A percentile compares a stretch with the other conserved stretches of the same genome.
Conservation (phyloP, 1,284 basidiomycete genomes). For the Meira miltonrushii region DNA sequence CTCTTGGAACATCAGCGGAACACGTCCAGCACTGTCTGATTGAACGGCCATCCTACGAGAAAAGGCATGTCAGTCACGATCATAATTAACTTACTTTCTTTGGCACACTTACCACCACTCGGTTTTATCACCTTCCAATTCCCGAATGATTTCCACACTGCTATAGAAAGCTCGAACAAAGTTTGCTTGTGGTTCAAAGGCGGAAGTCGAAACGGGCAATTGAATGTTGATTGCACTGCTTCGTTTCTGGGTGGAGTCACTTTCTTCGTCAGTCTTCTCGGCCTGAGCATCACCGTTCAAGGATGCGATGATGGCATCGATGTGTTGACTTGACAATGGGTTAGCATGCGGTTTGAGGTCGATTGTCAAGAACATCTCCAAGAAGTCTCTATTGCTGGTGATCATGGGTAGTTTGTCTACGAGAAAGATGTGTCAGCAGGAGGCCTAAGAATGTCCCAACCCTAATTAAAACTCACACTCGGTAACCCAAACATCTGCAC, state of each 20-base stretch:
- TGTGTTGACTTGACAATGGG: not conserved
- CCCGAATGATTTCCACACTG: constrained; percentile 5
- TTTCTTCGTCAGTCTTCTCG: no score
- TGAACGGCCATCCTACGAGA: constrained; percentile 5
- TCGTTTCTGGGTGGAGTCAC: no score
- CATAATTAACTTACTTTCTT: not conserved
- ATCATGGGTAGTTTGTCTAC: constrained; percentile 4
- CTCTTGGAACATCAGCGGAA: constrained; percentile 10
- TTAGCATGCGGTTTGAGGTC: constrained; percentile 2
- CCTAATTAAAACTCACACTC: constrained; percentile 4
- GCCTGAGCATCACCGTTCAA: not conserved
- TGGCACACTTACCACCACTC: constrained; percentile 8
- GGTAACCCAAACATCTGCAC: constrained; percentile 4
- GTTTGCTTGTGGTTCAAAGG: not conserved
- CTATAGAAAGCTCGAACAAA: constrained; percentile 7
- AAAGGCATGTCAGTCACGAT: not conserved
- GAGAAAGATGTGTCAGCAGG: not conserved
- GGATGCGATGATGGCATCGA: constrained; percentile 1
- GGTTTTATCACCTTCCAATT: constrained; percentile 1
- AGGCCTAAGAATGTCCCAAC: not conserved
- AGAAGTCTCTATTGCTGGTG: constrained; percentile 3
- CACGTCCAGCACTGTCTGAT: constrained; percentile 7
- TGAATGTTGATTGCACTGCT: constrained; percentile 11
- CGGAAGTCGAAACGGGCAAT: not conserved
- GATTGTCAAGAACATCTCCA: constrained; percentile 6